Base-by-base conservation (phyloP, 495 filamentous ascomycete genomes). In the Lentithecium fluviatile region DNA sequence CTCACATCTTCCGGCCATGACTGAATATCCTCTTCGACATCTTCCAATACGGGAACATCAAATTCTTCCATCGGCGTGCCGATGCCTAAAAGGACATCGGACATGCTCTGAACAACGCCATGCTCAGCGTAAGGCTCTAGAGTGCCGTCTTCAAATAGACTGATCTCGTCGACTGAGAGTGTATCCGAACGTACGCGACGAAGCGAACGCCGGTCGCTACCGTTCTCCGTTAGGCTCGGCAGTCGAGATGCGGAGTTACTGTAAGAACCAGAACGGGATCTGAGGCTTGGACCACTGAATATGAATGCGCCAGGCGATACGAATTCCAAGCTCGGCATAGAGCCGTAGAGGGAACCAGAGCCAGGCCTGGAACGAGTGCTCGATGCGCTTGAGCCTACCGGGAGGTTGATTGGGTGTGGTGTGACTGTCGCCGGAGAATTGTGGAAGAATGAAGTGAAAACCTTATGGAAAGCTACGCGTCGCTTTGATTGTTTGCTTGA, bases 221-320 rank as follows among this genome's bases (percentile, higher is more conserved):
- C 58, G 21, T 52, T 52, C 15, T 45, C 64, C 0, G 58, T 37
- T 7, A 59, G 17, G 42, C 58, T 69, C 6, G 54, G 58, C 24
- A 66, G 17, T 15, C 48, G 45, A 13, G 62, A 65, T 6, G 46
- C 62, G 2, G 58, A 55, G 42, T 37, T 42, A 23, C 57, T 58
- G 5, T 58, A 20, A 2, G 59, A 64, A 8, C 56, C 49, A 1
- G 59, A 62, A 43, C 45, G 52, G 12, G 63, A 69, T 29, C 26
- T 58, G 13, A 69, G 53, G 23, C 52, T 54, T 19, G 69, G 69
- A 32, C 69, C 50, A 38, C 67, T 70, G 52, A 71, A 71, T 8
- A 70, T 26, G 37, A 71, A 71, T 2, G 58, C 42, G 12, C 61
- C 58, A 21, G 67, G 69, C 20, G 60, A 66, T 2, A 71, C 54